phyloP scores from a whole-genome alignment of 306 rosid genomes.

The Glycine tomentella region DNA sequence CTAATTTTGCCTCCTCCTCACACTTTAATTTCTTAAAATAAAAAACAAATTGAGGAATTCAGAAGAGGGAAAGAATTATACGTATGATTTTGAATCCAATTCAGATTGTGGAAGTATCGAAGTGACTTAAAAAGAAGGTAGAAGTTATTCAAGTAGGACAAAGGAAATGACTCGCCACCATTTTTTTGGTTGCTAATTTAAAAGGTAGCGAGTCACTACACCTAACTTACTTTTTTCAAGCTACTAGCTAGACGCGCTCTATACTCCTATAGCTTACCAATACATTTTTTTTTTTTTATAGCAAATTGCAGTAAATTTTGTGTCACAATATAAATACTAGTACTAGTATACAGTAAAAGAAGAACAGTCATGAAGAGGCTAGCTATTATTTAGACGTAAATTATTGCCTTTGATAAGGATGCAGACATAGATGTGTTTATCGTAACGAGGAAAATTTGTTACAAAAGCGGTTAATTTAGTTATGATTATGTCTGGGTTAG shows the following conservation, averaged over 20 bases:
- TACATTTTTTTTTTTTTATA: not conserved
- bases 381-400: constrained; percentile 29
- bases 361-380: not conserved
- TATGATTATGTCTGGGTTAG: constrained; percentile 54
- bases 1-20: not conserved
- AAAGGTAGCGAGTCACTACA: constrained; percentile 50
- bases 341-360: not conserved
- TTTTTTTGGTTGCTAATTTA: constrained; percentile 8
- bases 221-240: constrained; percentile 39
- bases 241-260: not conserved
- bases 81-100: not conserved
- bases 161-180: constrained; percentile 50
- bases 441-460: not conserved
- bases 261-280: not conserved
- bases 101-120: constrained; percentile 9
- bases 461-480: constrained; percentile 49
- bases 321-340: not conserved
- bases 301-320: not conserved
- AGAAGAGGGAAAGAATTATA: constrained; percentile 9
- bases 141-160: constrained; percentile 22
- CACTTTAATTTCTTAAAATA: not conserved
- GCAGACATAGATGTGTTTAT: not conserved
- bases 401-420: constrained; percentile 38
- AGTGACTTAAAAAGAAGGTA: constrained; percentile 3
- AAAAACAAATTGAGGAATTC: not conserved